Evolutionary conservation across 2,329 filamentous ascomycete genomes (phyloP).

Genomic region (Alternaria arbusti): DNA sequence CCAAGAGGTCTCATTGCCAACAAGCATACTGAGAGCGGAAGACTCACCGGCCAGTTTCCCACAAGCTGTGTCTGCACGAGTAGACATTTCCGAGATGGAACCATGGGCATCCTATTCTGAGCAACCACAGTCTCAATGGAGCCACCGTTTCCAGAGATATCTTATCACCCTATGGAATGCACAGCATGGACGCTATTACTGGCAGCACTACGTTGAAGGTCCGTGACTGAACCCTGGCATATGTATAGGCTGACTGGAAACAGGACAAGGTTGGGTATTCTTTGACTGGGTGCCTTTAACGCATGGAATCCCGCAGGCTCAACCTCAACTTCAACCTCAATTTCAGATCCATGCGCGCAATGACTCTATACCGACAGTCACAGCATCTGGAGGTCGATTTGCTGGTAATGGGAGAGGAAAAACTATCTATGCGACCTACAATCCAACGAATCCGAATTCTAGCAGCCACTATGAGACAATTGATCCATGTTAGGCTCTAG

Average conservation of each 20-base stretch:
- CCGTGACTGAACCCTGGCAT: background rate
- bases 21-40: no score
- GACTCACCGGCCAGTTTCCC: no score
- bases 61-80: no score
- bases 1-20: no score
- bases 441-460: background rate
- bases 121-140: no score
- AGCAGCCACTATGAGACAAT: background rate
- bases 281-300: conserved; percentile 4
- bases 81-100: no score
- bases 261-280: background rate
- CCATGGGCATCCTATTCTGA: no score
- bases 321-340: rapidly evolving
- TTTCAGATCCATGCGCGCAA: background rate
- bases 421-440: background rate
- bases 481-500: background rate
- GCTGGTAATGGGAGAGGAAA: background rate
- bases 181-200: background rate
- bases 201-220: background rate
- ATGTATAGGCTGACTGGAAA: background rate
- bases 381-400: background rate
- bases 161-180: no score
- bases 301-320: no score
- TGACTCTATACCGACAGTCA: background rate
- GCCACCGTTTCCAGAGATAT: no score